Evolutionary conservation across 1,284 basidiomycete genomes (phyloP).

Genomic region (Trametes sp.): DNA sequence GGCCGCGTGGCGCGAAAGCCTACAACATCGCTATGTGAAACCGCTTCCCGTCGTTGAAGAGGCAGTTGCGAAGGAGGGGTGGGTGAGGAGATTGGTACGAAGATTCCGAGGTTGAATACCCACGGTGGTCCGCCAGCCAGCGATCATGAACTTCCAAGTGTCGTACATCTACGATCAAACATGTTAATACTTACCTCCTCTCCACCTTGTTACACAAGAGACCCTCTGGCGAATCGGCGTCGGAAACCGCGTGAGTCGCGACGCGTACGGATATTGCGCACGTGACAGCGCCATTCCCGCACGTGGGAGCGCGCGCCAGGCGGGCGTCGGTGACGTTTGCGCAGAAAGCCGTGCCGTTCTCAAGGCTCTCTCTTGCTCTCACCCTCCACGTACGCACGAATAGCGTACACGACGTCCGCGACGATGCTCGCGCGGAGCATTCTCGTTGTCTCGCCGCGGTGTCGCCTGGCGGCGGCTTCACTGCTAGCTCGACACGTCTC

Average conservation of each 20-base stretch:
- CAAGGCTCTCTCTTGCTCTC: slow-evolving; percentile 11
- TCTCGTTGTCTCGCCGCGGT: slow-evolving; percentile 12
- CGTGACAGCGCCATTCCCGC: not conserved
- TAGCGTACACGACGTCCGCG: slow-evolving; percentile 17
- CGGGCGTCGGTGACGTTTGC: slow-evolving; percentile 11
- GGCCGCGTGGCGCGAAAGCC: slow-evolving; percentile 19
- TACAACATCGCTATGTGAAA: slow-evolving; percentile 29
- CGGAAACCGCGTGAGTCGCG: not conserved
- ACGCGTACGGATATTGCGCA: not conserved
- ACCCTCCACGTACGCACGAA: slow-evolving; percentile 13
- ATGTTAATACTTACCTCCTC: not conserved
- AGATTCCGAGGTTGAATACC: slow-evolving; percentile 12
- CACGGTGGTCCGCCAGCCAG: too few species aligned
- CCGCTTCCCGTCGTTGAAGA: slow-evolving; percentile 13
- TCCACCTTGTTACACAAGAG: not conserved
- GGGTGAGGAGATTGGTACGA: slow-evolving; percentile 21
- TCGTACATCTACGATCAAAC: not conserved
- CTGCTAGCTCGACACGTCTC: slow-evolving; percentile 29
- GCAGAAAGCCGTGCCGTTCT: not conserved
- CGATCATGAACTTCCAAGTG: not conserved
- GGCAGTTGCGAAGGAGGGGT: slow-evolving; percentile 19
- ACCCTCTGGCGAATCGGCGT: not conserved
- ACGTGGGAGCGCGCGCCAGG: slow-evolving; percentile 2
- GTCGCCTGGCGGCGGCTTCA: slow-evolving; percentile 6
- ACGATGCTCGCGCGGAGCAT: slow-evolving; percentile 30